phyloP scores from a whole-genome alignment of 495 filamentous ascomycete species.

The Penicillium macrosclerotiorum region DNA sequence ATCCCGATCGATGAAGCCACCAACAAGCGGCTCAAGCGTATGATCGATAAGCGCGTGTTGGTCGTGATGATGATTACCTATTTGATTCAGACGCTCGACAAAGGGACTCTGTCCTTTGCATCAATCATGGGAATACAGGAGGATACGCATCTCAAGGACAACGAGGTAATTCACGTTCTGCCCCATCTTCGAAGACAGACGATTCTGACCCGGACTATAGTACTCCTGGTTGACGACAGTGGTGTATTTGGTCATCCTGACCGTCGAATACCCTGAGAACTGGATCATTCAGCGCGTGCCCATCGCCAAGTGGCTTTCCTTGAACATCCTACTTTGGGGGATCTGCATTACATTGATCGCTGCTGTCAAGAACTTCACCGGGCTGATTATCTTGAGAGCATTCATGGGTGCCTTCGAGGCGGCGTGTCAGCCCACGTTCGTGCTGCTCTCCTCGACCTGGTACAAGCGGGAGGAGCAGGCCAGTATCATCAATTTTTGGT shows the following conservation, averaged over 20 bases:
- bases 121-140: constrained; percentile 63
- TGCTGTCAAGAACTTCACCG: constrained; percentile 52
- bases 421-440: constrained; percentile 53
- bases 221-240: constrained; percentile 51
- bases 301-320: constrained; percentile 56
- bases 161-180: constrained; percentile 33
- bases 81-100: constrained; percentile 67
- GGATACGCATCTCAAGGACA: constrained; percentile 52
- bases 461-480: constrained; percentile 65
- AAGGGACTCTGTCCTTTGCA: constrained; percentile 64
- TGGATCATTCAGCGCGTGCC: constrained; percentile 57
- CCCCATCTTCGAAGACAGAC: neutral
- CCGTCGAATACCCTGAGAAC: constrained; percentile 51
- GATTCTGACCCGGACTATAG: constrained; percentile 14
- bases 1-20: constrained; percentile 55
- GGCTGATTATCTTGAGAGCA: constrained; percentile 53
- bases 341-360: constrained; percentile 52
- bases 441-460: constrained; percentile 65
- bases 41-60: constrained; percentile 54
- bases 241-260: constrained; percentile 50
- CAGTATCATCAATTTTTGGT: constrained; percentile 61
- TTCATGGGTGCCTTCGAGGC: constrained; percentile 67
- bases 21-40: constrained; percentile 45
- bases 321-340: constrained; percentile 62
- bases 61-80: constrained; percentile 50